Evolutionary conservation across 2,329 filamentous ascomycete genomes (phyloP), one percentile per base, ranked within the genome.

Genomic region (Diaporthe citrichinensis): DNA sequence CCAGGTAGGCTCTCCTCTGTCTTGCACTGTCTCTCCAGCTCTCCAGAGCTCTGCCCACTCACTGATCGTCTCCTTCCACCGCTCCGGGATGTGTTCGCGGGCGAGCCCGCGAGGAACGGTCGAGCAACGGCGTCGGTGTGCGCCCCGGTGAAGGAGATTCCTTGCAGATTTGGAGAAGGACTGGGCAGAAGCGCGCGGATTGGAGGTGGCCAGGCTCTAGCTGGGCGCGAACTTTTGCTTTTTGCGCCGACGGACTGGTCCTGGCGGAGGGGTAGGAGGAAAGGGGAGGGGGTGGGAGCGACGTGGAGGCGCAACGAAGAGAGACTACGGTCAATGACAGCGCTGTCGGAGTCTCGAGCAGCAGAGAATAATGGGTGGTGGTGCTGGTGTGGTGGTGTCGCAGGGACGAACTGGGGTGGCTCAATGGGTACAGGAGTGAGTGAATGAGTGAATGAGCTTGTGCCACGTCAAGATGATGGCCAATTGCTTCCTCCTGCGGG

Each of bases 101-200:
- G 34, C 49, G n/a, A 23, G 65, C 65, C 65, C 49, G 65, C 51
- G 34, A 20, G 34, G 49, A 49, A 69, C 65, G 31, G 65, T 28
- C 49, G 46, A 69, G 65, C 34, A 31, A 41, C 49, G 65, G 34
- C 49, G 49, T 41, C 65, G 65, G 65, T 69, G 65, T 69, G 65
- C 49, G 46, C 34, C 25, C 36, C 58, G 71, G 58, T 53, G 46
- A 31, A 25, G 71, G 71, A 25, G 36, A 65, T 57, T 46, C 71
- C 71, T 55, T 65, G 71, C 71, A 65, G 36, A 73, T 73, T 65
- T 55, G 71, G 58, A 31, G 61, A 73, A 73, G 71, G 49, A 65
- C 39, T 20, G 46, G 71, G 49, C 25, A 65, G 36, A 20, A 44
- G 46, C 15, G 36, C 49, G 59, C 31, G 71, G 58, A 55, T 65